Evolutionary conservation across 2,329 filamentous ascomycete species (phyloP), one percentile per base, ranked within the genome.

Genomic region (Magnaporthiopsis poae): DNA sequence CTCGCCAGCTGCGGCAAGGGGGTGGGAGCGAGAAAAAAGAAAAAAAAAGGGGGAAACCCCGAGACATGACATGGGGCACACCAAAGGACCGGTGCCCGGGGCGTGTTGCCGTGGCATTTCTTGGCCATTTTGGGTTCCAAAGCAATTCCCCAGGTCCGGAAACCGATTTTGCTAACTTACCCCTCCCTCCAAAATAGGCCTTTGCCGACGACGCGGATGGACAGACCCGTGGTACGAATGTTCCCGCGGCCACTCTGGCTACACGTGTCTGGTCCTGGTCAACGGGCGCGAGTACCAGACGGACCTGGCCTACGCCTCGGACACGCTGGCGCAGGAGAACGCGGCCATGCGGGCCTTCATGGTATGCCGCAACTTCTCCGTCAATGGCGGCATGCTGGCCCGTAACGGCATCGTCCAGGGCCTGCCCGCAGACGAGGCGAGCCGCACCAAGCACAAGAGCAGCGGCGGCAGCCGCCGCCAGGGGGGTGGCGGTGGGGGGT

Each of bases 231-330:
- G 87, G 76, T 98, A 96, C 83, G 90, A 95, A 79, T 89, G 88
- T 74, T 92, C 90, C 82, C 85, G 84, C 72, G 88, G 88, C 73
- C 80, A 83, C 70, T 86, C 82, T 72, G 93, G 93, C 75, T 96
- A 89, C 78, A 91, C 90, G 68, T 97, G 93, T 81, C 88, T 92
- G 67, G 94, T 96, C 67, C 86, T 95, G 70, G 94, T 98, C 76
- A 97, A 98, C 81, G 96, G 96, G 72, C 90, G 94, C 75, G 92
- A 96, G 81, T 98, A 97, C 80, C 91, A 93, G 77, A 96, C 93
- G 61, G 92, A 96, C 77, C 85, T 90, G 56, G 86, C 89, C 70
- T 96, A 95, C 80, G 88, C 90, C 75, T 90, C 89, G 69, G 90
- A 94, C 75, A 82, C 86, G 63, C 83, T 96, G 70, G 94, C 94